Base-by-base conservation (phyloP, 495 filamentous ascomycete genomes). In the Tuber aestivum region DNA sequence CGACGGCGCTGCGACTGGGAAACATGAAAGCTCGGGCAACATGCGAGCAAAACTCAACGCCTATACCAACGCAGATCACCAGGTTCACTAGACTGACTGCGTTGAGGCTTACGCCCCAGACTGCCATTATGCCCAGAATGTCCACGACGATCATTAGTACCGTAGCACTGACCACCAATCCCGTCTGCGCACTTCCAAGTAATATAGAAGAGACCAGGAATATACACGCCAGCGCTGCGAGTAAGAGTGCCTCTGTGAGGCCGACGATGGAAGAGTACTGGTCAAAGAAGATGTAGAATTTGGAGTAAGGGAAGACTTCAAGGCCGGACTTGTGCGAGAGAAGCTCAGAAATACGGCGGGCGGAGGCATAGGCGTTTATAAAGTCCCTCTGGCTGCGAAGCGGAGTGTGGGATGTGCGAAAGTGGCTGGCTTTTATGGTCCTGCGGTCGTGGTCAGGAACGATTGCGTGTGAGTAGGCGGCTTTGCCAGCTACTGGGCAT, bases 271-370 rank as follows among this genome's bases (percentile, higher is more conserved):
- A 88, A 2, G 92, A 87, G 83, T 99, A 99, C 83, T 97, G 95
- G 85, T 99, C 95, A 83, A 99, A 98, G 88, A 97, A 99, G 80
- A 99, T 94, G 85, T 99, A 99, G 83, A 95, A 94, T 79, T 97
- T 91, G 65, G 91, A 93, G 84, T 99, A 99, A 0, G 95, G 94
- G 87, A 98, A 99, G 72, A 98, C 90, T 38, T 91, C 87, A 69
- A 93, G 89, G 14, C 88, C 87, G 20, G 93, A 92, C 71, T 86
- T 87, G 65, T 87, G 84, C 35, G 87, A 91, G 72, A 98, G 88
- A 23, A 88, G 89, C 72, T 88, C 84, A 2, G 95, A 91, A 77
- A 99, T 99, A 76, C 95, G 93, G 42, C 95, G 92, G 32, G 95
- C 96, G 14, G 95, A 90, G 45, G 91, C 90, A 83, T 97, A 97